These are phyloP conservation scores for Hyphopichia pseudoburtonii DNA, from an alignment of 1,139 yeast species.

Conservation along the genomic window DNA sequence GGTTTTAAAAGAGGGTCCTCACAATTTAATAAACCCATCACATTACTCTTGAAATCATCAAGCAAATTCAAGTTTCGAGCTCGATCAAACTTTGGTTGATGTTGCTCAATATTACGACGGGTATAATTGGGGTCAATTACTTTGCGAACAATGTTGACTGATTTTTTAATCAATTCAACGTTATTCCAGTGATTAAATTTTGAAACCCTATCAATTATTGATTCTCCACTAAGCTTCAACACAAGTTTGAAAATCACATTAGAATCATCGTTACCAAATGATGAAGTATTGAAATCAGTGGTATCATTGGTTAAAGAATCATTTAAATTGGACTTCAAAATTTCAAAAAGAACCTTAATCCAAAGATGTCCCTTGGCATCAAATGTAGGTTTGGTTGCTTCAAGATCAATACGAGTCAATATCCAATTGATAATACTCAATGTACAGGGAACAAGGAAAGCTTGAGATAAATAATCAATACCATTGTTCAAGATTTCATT, in stretches of 20 bases:
- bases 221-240: slow-evolving; percentile 21
- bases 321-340: slow-evolving; percentile 22
- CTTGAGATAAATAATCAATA: slow-evolving; percentile 45
- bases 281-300: slow-evolving; percentile 5
- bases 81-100: not conserved
- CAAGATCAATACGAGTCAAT: slow-evolving; percentile 14
- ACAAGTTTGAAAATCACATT: slow-evolving; percentile 26
- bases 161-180: slow-evolving; percentile 15
- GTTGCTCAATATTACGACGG: slow-evolving; percentile 3
- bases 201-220: slow-evolving; percentile 17
- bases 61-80: slow-evolving; percentile 8
- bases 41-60: slow-evolving; percentile 9
- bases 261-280: slow-evolving; percentile 13
- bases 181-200: slow-evolving; percentile 14
- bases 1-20: not conserved
- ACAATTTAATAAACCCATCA: slow-evolving; percentile 6
- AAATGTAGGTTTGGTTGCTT: not conserved
- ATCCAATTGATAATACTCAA: slow-evolving; percentile 38
- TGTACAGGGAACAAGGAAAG: slow-evolving; percentile 41
- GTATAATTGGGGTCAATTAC: slow-evolving; percentile 13
- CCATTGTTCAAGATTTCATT: slow-evolving; percentile 37
- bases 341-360: slow-evolving; percentile 20
- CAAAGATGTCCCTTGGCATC: slow-evolving; percentile 5
- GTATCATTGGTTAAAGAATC: slow-evolving; percentile 9
- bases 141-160: slow-evolving; percentile 12